Base-by-base conservation (phyloP, 176 grass and related monocot genomes). In the Bonia amplexicaulis region DNA sequence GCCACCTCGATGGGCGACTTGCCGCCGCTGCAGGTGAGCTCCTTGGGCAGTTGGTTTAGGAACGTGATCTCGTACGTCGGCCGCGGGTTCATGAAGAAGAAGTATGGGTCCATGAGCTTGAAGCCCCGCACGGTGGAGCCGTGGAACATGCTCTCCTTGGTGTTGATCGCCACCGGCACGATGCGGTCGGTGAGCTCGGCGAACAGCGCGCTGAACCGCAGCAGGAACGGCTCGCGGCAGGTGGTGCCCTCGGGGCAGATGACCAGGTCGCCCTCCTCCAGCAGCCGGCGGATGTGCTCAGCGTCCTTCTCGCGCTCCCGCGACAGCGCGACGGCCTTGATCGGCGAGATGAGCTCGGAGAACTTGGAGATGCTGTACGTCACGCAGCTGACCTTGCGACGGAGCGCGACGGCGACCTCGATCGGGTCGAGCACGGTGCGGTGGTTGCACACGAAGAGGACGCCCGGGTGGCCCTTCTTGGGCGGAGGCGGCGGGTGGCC, bases 321-420 rank as follows among this genome's bases (percentile, higher is more conserved):
- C 16, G 91, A 70, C 23, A 98, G 87, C 17, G 93, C 93, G 16
- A 98, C 96, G 12, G 96, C 86, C 69, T 92, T 95, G 83, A 98
- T 98, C 7, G 96, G 96, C 37, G 96, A 95, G 87, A 98, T 95
- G 80, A 98, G 87, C 88, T 98, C 93, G 17, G 96, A 95, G 83
- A 98, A 95, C 83, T 89, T 93, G 89, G 91, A 93, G 84, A 98
- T 98, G 93, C 93, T 95, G 87, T 98, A 98, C 19, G 96, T 98
- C 51, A 98, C 96, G 83, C 93, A 95, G 80, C 93, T 95, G 8
- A 98, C 86, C 90, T 95, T 98, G 85, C 96, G 96, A 76, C 93
- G 87, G 42, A 98, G 91, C 16, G 93, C 91, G 62, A 93, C 91
- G 74, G 93, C 89, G 15, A 92, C 82, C 72, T 95, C 89, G 8